A percentile compares a stretch with the other conserved stretches of the same genome.
These are phyloP conservation scores for Berberis vulgaris DNA, from an alignment of 164 flowering plant species.

Conservation along the genomic window DNA sequence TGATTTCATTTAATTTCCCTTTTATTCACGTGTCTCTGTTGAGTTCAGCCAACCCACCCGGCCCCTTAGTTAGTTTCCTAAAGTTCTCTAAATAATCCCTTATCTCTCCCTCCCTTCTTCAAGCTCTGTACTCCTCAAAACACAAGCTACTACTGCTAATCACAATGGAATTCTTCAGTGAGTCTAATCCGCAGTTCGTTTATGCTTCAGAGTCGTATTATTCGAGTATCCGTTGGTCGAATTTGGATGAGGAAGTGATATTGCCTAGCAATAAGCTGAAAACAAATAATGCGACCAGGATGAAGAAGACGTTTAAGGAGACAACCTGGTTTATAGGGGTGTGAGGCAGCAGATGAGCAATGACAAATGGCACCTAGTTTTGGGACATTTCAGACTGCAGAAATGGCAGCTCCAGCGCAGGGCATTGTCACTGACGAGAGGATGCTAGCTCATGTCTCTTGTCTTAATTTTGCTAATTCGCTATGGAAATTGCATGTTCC, in stretches of 20 bases:
- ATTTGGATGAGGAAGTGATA: conserved; percentile 5
- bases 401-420: conserved; percentile 27
- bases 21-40: no score
- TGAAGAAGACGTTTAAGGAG: neutral
- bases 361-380: conserved; percentile 59
- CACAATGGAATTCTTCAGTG: no score
- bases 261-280: neutral
- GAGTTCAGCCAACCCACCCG: neutral
- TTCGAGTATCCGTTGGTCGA: neutral
- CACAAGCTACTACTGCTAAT: no score
- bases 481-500: neutral
- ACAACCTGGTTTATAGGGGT: conserved; percentile 2
- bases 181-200: neutral
- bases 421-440: conserved; percentile 7
- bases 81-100: no score
- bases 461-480: conserved; percentile 5
- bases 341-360: neutral
- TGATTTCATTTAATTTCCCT: no score
- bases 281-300: neutral
- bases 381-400: conserved; percentile 39
- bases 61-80: no score
- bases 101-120: no score
- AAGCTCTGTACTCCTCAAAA: no score
- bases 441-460: neutral
- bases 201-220: neutral